Evolutionary conservation across 257 asterid species (phyloP).

Genomic region (Paraleonurus japonicus): DNA sequence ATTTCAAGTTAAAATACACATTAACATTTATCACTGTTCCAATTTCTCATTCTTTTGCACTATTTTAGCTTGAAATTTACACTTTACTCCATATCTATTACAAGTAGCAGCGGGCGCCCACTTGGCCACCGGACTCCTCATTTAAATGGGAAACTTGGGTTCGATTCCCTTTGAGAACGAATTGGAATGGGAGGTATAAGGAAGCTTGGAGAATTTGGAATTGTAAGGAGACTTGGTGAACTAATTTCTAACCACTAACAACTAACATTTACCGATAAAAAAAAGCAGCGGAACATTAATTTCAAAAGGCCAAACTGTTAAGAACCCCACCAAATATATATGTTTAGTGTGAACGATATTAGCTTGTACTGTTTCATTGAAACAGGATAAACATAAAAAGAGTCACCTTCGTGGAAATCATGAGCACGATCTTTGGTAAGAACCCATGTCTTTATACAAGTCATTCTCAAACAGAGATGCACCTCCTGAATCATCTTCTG

Average conservation of each 20-base stretch:
- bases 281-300: background rate
- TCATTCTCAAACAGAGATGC: constrained; percentile 56
- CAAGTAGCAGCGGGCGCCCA: background rate
- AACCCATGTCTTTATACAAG: constrained; percentile 41
- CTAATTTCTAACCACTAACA: too few species aligned
- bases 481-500: constrained; percentile 57
- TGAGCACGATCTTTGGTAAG: constrained; percentile 55
- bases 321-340: background rate
- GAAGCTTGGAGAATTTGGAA: too few species aligned
- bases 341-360: background rate
- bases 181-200: too few species aligned
- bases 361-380: background rate
- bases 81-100: background rate
- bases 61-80: background rate
- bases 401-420: constrained; percentile 52
- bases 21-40: background rate
- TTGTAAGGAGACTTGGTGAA: too few species aligned
- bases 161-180: too few species aligned
- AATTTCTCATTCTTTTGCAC: background rate
- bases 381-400: background rate
- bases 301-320: background rate
- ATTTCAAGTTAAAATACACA: background rate
- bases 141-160: too few species aligned
- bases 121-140: too few species aligned
- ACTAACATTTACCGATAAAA: too few species aligned